phyloP scores from a whole-genome alignment of 805 yeast genomes.

The Candida adriatica region DNA sequence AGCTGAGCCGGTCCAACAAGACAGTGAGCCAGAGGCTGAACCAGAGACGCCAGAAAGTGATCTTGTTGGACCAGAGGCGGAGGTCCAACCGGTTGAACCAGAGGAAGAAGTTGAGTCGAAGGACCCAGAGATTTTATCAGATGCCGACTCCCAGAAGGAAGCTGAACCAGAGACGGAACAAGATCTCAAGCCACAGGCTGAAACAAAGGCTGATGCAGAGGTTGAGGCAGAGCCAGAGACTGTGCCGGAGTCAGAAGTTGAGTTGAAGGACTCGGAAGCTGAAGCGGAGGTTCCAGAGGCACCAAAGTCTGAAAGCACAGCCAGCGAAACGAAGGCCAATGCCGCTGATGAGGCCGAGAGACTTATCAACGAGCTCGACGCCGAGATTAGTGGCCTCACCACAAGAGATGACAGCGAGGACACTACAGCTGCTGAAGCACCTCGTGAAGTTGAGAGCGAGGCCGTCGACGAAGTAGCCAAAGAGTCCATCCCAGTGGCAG shows the following conservation, averaged over 20 bases:
- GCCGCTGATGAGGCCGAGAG: constrained; percentile 19
- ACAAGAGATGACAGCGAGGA: constrained; percentile 1
- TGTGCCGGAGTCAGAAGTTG: background rate
- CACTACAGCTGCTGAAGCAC: constrained; percentile 1
- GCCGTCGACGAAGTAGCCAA: background rate
- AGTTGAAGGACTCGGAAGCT: too few species aligned
- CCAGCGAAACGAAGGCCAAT: background rate
- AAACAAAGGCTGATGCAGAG: background rate
- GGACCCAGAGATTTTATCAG: background rate
- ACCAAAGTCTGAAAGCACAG: background rate
- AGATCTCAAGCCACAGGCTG: too few species aligned
- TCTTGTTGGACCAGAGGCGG: background rate
- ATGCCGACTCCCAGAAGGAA: background rate
- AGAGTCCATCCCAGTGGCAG: constrained; percentile 1
- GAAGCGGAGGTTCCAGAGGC: constrained; percentile 1
- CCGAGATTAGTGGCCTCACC: constrained; percentile 7
- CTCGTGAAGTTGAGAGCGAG: background rate
- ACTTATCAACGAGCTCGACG: constrained; percentile 16
- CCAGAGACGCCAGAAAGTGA: background rate
- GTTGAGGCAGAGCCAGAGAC: background rate
- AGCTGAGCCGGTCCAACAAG: too few species aligned
- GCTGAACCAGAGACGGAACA: too few species aligned
- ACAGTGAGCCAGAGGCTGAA: background rate
- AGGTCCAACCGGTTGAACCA: background rate
- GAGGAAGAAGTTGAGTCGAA: background rate